Base-by-base conservation (phyloP, 345 rosid genomes). In the Kernera saxatilis region DNA sequence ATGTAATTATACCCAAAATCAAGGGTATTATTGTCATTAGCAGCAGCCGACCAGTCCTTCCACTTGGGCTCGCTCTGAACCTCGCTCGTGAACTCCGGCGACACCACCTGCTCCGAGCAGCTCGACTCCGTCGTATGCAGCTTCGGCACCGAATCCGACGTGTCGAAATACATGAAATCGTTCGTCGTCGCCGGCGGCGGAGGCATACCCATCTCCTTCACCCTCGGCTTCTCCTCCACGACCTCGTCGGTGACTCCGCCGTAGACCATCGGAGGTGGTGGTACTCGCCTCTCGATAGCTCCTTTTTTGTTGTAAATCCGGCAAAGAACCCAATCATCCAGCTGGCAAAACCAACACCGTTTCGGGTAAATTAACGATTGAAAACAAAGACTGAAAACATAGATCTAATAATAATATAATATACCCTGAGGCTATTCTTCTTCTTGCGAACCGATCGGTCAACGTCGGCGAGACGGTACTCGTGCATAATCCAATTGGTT, bases 401-500 rank as follows among this genome's bases (percentile, higher is more conserved):
- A 23, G 9, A 41, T 41, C 5, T 6, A 10, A 67, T 15, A 22
- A 0, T 6, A 10, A 67, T 15, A 22, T 0, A 4, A 5, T 0
- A 32, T 77, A 93, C 99, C 99, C 97, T 83, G 67, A 89, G 75
- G 67, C 91, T 89, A 64, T 89, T 89, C 64, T 75, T 90, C 78
- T 87, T 93, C 86, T 86, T 93, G 44, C 96, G 89, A 63, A 77
- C 81, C 2, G 99, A 80, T 0, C 99, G 94, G 76, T 93, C 99
- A 6, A 93, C 97, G 39, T 85, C 96, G 19, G 99, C 99, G 3
- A 93, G 81, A 11, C 98, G 93, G 64, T 93, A 93, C 75, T 93
- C 98, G 77, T 93, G 98, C 98, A 93, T 93, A 67, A 93, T 93
- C 97, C 98, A 93, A 62, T 93, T 93, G 29, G 98, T 89, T 76